Evolutionary conservation across 345 rosid genomes (phyloP).

Genomic region (Camelina hispida): DNA sequence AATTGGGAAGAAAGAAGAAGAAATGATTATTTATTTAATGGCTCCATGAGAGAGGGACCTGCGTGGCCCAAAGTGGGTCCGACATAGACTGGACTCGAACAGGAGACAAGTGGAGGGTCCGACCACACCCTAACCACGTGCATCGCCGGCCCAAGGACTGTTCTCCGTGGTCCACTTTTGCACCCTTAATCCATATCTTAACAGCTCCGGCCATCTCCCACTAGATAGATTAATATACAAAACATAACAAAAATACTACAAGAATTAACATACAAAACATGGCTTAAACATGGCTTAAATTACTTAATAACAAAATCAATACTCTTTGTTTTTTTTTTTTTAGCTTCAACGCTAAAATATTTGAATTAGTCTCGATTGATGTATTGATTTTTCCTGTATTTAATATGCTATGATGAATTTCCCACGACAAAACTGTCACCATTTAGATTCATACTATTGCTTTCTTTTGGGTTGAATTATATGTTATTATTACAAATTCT

Average conservation of each 20-base stretch:
- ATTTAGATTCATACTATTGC: constrained; percentile 35
- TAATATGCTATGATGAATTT: constrained; percentile 3
- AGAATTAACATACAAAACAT: constrained; percentile 9
- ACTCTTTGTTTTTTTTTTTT: no score
- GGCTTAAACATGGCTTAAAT: constrained; percentile 1
- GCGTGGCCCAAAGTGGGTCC: constrained; percentile 44
- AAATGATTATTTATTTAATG: constrained; percentile 15
- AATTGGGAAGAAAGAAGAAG: constrained; percentile 27
- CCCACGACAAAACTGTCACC: constrained; percentile 21
- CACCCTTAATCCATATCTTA: constrained; percentile 36
- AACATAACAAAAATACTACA: neutral
- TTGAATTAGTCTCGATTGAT: neutral
- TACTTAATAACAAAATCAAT: no score
- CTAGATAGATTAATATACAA: neutral
- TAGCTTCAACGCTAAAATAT: neutral
- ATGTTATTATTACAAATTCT: constrained; percentile 11
- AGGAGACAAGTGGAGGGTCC: constrained; percentile 49
- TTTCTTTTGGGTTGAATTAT: neutral
- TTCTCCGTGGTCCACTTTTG: constrained; percentile 47
- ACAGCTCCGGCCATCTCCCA: constrained; percentile 35
- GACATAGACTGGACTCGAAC: constrained; percentile 24
- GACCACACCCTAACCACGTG: constrained; percentile 58
- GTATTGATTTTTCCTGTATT: neutral
- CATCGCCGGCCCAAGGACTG: constrained; percentile 50
- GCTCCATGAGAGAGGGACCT: constrained; percentile 31